phyloP scores from a whole-genome alignment of 2,329 filamentous ascomycete species.

The Verticillium zaregamsianum region DNA sequence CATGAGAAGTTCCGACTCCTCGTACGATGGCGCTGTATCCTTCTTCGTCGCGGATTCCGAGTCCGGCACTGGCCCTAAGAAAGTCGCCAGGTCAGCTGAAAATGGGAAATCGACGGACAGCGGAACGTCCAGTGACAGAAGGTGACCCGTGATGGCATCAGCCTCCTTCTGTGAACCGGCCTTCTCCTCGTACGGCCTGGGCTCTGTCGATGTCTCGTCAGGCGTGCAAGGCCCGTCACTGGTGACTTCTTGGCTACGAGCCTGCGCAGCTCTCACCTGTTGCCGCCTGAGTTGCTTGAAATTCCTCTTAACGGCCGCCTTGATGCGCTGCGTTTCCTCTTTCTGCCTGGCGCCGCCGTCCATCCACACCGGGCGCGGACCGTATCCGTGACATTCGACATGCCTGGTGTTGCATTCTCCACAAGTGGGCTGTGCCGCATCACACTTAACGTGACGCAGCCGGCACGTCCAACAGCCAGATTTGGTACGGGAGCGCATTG shows the following conservation, averaged over 20 bases:
- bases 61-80: neutral
- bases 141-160: neutral
- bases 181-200: neutral
- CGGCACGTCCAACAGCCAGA: constrained; percentile 24
- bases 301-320: constrained; percentile 17
- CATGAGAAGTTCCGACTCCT: constrained; percentile 21
- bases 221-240: neutral
- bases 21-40: neutral
- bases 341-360: constrained; percentile 22
- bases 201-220: neutral
- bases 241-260: neutral
- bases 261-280: neutral
- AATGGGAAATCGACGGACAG: neutral
- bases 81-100: neutral
- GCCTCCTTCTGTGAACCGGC: neutral
- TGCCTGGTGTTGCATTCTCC: constrained; percentile 16
- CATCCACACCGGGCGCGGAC: constrained; percentile 29
- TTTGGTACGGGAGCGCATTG: constrained; percentile 11
- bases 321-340: constrained; percentile 19
- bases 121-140: neutral
- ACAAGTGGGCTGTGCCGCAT: constrained; percentile 18
- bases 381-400: constrained; percentile 22
- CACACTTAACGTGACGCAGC: constrained; percentile 22
- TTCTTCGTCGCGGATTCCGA: constrained; percentile 3
- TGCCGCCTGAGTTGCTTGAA: constrained; percentile 10